Evolutionary conservation across 2,329 filamentous ascomycete species (phyloP).

Genomic region (Penicillium sp.): DNA sequence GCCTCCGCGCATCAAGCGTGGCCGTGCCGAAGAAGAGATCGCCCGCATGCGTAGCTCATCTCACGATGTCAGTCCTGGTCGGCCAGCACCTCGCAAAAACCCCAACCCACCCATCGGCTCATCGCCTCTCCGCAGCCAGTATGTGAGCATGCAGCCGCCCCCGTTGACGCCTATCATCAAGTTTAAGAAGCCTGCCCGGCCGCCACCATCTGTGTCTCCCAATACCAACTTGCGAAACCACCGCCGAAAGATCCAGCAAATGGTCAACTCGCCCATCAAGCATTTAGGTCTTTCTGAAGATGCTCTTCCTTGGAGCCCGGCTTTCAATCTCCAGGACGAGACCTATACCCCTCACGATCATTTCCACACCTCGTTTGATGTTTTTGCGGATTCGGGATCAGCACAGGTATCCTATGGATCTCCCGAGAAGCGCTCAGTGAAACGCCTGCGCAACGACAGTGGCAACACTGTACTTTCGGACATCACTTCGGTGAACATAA

Average conservation of each 20-base stretch:
- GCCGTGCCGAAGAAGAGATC: constrained; percentile 93
- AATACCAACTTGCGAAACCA: constrained; percentile 90
- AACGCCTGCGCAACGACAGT: constrained; percentile 51
- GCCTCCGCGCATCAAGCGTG: constrained; percentile 77
- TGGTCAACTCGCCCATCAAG: constrained; percentile 73
- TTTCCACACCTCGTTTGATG: constrained; percentile 54
- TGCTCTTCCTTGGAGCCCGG: constrained; percentile 47
- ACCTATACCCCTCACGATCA: constrained; percentile 37
- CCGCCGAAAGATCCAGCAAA: constrained; percentile 73
- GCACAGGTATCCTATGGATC: constrained; percentile 48
- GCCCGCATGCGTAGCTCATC: constrained; percentile 87
- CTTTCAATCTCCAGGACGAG: constrained; percentile 53
- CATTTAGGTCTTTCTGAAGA: constrained; percentile 42
- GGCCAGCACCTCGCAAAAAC: constrained; percentile 44
- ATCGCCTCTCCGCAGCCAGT: constrained; percentile 63
- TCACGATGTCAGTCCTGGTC: constrained; percentile 76
- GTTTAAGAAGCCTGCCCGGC: constrained; percentile 65
- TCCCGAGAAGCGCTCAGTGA: constrained; percentile 54
- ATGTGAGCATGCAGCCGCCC: constrained; percentile 61
- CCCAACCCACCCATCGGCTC: constrained; percentile 52
- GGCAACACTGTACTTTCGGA: constrained; percentile 51
- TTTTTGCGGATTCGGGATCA: constrained; percentile 49
- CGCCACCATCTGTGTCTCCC: constrained; percentile 78
- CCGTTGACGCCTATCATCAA: constrained; percentile 83
- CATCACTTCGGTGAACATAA: constrained; percentile 39